phyloP scores from a whole-genome alignment of 1,139 yeast species.

The Kazachstania sp. region DNA sequence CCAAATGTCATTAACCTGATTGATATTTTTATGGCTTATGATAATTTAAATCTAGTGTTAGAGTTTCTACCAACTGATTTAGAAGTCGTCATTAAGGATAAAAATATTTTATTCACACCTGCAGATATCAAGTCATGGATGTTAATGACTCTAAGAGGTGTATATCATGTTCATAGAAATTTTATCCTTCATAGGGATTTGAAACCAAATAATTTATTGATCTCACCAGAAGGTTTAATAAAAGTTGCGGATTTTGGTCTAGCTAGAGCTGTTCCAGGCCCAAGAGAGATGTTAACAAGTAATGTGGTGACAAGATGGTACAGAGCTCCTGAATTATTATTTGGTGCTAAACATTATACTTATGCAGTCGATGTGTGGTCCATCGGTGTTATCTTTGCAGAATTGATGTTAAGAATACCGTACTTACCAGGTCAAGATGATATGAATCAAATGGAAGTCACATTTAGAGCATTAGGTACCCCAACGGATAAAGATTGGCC shows the following conservation, averaged over 20 bases:
- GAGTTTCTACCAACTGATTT: conserved; percentile 89
- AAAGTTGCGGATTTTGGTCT: conserved; percentile 97
- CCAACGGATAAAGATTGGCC: conserved; percentile 95
- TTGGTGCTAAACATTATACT: conserved; percentile 85
- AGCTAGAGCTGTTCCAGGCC: conserved; percentile 73
- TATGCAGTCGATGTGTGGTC: conserved; percentile 92
- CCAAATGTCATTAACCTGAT: conserved; percentile 76
- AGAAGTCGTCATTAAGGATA: conserved; percentile 82
- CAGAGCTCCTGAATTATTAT: conserved; percentile 84
- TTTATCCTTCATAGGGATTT: conserved; percentile 84
- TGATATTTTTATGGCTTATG: conserved; percentile 69
- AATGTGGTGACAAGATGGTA: conserved; percentile 98
- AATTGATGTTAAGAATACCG: conserved; percentile 88
- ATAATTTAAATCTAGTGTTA: conserved; percentile 74
- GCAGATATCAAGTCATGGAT: conserved; percentile 92
- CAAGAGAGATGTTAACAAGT: conserved; percentile 75
- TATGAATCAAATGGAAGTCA: conserved; percentile 78
- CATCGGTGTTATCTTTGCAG: conserved; percentile 89
- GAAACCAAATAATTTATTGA: conserved; percentile 71
- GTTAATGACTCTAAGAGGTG: conserved; percentile 85
- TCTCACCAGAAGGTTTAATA: conserved; percentile 79
- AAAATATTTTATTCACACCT: conserved; percentile 63
- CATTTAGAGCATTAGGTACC: conserved; percentile 90
- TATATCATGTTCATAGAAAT: conserved; percentile 91
- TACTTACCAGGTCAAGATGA: conserved; percentile 91